Evolutionary conservation across 805 yeast species (phyloP), one percentile per base, ranked within the genome.

Genomic region (Candida pseudoglaebosa): DNA sequence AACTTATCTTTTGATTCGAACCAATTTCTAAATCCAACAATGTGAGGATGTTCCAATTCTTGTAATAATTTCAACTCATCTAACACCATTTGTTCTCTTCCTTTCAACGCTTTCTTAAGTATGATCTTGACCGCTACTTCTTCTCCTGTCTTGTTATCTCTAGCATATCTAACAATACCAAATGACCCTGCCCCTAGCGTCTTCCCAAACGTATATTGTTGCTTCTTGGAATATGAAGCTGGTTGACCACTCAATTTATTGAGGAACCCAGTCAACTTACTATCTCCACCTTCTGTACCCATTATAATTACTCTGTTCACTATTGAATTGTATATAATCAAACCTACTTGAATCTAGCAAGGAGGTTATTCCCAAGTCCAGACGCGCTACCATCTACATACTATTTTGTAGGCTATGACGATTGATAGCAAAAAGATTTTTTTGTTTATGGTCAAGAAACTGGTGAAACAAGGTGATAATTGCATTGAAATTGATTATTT

Each of bases 121-220:
- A 91, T 82, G 53, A 91, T 88, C 66, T 91, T 91, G 46, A 91
- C 77, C 0, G 98, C 98, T 12, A 89, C 95, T 42, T 84, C 80
- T 50, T 87, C 88, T 18, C 65, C 62, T 8, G 70, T 65, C 24
- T 43, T 51, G 46, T 61, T 63, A 40, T 65, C 62, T 28, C 77
- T 67, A 2, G 96, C 98, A 46, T 77, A 75, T 49, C 95, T 73
- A 3, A 91, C 98, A 2, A 91, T 82, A 28, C 99, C 98, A 61
- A 88, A 93, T 1, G 95, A 78, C 4, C 99, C 98, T 0, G 97
- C 97, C 7, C 98, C 98, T 9, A 90, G 64, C 0, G 96, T 87
- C 43, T 77, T 78, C 9, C 90, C 91, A 57, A 89, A 86, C 6
- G 80, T 76, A 53, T 87, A 90, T 43, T 76, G 70, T 34, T 71